Conservation (phyloP, 352 stramenopile genomes). For the Phytophthora litchii region DNA sequence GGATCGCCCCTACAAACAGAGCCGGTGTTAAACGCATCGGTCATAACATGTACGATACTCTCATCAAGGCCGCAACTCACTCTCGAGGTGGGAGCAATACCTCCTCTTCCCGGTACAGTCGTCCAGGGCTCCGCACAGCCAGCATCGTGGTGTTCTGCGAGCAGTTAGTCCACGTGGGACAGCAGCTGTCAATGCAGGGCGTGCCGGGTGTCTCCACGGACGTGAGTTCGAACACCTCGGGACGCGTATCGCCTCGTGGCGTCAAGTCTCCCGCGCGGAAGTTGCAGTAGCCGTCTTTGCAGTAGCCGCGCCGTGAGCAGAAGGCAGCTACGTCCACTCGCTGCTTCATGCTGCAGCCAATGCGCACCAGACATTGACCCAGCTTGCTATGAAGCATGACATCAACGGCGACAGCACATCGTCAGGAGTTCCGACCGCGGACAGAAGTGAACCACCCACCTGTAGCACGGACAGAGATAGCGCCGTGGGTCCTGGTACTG, state of each 20-base stretch:
- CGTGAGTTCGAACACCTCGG: conserved; percentile 66
- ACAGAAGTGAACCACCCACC: conserved; percentile 32
- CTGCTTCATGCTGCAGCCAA: conserved; percentile 70
- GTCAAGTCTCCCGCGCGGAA: conserved; percentile 69
- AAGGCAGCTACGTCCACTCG: conserved; percentile 67
- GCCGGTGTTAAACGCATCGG: conserved; percentile 11
- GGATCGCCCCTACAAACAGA: conserved; percentile 56
- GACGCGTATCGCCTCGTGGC: conserved; percentile 52
- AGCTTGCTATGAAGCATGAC: conserved; percentile 52
- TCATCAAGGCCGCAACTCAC: conserved; percentile 39
- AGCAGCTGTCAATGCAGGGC: conserved; percentile 74
- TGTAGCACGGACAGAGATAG: conserved; percentile 79
- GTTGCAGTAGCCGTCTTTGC: conserved; percentile 78
- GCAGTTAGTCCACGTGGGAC: conserved; percentile 44
- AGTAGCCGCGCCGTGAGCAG: conserved; percentile 79
- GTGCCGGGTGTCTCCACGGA: conserved; percentile 57
- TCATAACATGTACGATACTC: conserved; percentile 5
- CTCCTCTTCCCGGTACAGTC: conserved; percentile 65
- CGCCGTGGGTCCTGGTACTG: conserved; percentile 65
- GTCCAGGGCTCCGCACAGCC: conserved; percentile 41
- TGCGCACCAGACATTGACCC: conserved; percentile 60
- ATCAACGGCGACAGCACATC: conserved; percentile 9
- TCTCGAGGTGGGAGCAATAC: conserved; percentile 54
- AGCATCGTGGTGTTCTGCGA: conserved; percentile 56
- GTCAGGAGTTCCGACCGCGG: conserved; percentile 11